These are phyloP conservation scores for Scedosporium minutisporum DNA, from an alignment of 2,329 filamentous ascomycete species.

Conservation along the genomic window DNA sequence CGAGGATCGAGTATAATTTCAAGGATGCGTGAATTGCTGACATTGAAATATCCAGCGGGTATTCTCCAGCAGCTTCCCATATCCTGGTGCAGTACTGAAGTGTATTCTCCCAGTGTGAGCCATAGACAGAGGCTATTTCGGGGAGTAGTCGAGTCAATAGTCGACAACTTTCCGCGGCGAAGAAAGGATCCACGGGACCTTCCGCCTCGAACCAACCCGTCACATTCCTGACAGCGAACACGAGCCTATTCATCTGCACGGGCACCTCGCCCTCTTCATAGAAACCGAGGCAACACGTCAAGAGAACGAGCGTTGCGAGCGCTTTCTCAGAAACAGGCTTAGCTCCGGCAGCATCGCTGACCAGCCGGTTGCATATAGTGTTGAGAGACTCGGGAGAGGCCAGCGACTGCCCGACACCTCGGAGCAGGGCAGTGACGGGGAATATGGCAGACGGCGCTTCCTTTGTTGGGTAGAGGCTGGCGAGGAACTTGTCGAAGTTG, in stretches of 20 bases:
- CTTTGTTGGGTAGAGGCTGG: constrained; percentile 36
- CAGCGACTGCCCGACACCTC: constrained; percentile 41
- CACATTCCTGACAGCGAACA: constrained; percentile 76
- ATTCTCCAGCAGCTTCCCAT: constrained; percentile 41
- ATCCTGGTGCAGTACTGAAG: constrained; percentile 48
- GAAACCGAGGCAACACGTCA: constrained; percentile 42
- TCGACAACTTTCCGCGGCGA: constrained; percentile 44
- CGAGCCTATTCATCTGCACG: constrained; percentile 56
- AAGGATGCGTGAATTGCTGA: constrained; percentile 64
- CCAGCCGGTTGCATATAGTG: constrained; percentile 48
- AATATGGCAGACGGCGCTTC: constrained; percentile 35
- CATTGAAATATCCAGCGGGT: constrained; percentile 36
- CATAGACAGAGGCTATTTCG: constrained; percentile 72
- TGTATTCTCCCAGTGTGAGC: constrained; percentile 69
- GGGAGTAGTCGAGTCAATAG: constrained; percentile 56
- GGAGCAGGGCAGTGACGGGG: constrained; percentile 38
- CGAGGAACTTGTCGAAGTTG: constrained; percentile 36
- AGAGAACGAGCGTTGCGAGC: constrained; percentile 38
- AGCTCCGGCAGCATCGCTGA: constrained; percentile 50
- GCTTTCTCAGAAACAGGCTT: constrained; percentile 33
- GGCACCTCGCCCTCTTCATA: constrained; percentile 45
- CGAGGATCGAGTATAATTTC: constrained; percentile 56
- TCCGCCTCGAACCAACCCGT: constrained; percentile 57
- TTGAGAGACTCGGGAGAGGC: constrained; percentile 36
- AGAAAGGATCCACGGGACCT: constrained; percentile 29